These are phyloP conservation scores for Colletotrichum tabaci DNA, from an alignment of 2,329 filamentous ascomycete species.

Conservation along the genomic window DNA sequence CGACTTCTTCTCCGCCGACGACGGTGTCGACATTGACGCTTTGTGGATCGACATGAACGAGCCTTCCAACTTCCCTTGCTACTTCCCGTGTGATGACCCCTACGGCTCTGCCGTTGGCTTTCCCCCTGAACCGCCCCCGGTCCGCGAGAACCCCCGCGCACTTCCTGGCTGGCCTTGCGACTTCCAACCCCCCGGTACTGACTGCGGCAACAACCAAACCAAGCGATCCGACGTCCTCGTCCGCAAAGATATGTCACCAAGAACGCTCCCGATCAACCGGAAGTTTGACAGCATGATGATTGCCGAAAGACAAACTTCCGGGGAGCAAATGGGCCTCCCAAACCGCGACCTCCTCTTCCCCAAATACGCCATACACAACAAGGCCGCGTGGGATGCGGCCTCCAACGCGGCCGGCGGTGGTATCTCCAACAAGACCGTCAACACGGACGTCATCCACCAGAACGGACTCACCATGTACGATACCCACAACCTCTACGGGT, in stretches of 20 bases:
- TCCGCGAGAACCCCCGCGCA: conserved; percentile 73
- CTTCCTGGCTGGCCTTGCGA: conserved; percentile 76
- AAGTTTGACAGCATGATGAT: conserved; percentile 38
- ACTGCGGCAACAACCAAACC: conserved; percentile 30
- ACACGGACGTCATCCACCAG: conserved; percentile 77
- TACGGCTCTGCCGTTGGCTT: conserved; percentile 56
- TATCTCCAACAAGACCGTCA: conserved; percentile 72
- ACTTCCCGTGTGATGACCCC: conserved; percentile 56
- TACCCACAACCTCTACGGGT: conserved; percentile 83
- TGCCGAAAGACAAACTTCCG: conserved; percentile 46
- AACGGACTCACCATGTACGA: conserved; percentile 80
- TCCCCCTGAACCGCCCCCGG: conserved; percentile 74
- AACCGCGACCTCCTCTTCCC: conserved; percentile 75
- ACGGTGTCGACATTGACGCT: conserved; percentile 81
- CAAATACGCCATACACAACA: conserved; percentile 76
- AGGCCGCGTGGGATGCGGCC: conserved; percentile 61
- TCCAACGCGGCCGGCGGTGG: conserved; percentile 54
- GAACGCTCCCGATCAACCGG: conserved; percentile 2
- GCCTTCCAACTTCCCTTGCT: conserved; percentile 52
- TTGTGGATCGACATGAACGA: conserved; percentile 83
- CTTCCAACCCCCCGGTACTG: conserved; percentile 38
- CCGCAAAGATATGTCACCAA: conserved; percentile 6
- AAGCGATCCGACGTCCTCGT: conserved; percentile 30
- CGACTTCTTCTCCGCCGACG: conserved; percentile 73
- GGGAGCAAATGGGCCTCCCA: conserved; percentile 70